Evolutionary conservation across 176 grass and related monocot genomes (phyloP), one percentile per base, ranked within the genome.

Genomic region (Pontederia paniculata): DNA sequence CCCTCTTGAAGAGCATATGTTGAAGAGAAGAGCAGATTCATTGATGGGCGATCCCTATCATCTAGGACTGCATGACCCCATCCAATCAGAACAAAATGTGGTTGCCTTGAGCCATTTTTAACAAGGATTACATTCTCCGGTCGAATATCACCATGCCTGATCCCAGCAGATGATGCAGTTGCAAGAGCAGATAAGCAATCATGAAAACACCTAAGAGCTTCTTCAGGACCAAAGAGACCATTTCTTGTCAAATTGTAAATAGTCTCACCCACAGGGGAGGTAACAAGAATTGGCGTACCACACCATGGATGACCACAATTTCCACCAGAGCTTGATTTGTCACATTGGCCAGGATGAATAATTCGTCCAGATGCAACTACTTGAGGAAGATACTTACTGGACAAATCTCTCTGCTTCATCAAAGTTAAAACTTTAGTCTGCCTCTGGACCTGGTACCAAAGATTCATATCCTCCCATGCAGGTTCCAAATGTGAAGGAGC

Each of bases 401-500:
- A 89, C 71, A 95, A 72, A 19, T 79, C 74, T 77, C 90, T 80
- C 78, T 95, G 85, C 62, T 86, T 89, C 90, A 89, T 89, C 68
- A 78, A 48, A 59, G 79, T 83, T 20, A 95, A 50, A 28, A 95
- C 85, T 69, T 95, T 95, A 0, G 70, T 83, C 60, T 95, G 85
- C 66, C 90, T 86, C 42, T 95, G 90, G 63, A 95, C 90, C 65
- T 86, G 90, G 68, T 95, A 95, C 90, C 90, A 95, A 41, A 84
- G 82, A 69, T 83, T 86, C 90, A 95, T 95, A 64, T 89, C 85
- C 73, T 89, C 90, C 85, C 85, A 95, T 72, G 85, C 85, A 3
- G 85, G 70, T 53, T 95, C 90, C 25, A 95, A 71, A 69, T 86
- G 82, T 73, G 85, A 89, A 72, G 82, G 82, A 53, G 76, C 80